Conservation (phyloP, 2,329 filamentous ascomycete species). For the Xylaria sp. region DNA sequence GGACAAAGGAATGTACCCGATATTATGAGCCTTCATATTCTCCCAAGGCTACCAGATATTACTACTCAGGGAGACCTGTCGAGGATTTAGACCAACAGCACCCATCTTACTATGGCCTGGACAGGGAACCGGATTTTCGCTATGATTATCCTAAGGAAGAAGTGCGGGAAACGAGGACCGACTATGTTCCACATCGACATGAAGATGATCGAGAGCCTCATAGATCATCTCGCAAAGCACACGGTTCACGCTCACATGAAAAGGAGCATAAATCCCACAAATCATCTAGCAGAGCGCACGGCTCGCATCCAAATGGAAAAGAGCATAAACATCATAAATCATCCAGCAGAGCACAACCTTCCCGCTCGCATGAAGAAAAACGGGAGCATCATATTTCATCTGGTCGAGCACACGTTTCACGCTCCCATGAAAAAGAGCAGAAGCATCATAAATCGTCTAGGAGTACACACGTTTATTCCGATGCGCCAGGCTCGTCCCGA, state of each 20-base stretch:
- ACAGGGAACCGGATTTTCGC: neutral
- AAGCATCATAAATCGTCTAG: neutral
- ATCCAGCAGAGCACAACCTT: neutral
- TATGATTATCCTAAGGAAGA: neutral
- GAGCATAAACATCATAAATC: neutral
- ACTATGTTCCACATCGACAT: too few species aligned
- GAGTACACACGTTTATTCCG: neutral
- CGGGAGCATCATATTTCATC: neutral
- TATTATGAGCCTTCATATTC: neutral
- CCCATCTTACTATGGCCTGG: neutral
- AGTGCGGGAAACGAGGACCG: neutral
- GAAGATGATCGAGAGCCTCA: neutral
- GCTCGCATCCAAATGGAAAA: neutral
- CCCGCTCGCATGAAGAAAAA: neutral
- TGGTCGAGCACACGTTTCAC: neutral
- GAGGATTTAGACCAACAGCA: neutral
- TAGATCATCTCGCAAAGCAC: neutral
- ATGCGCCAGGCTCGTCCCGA: neutral
- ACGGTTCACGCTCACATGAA: neutral
- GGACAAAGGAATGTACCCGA: too few species aligned
- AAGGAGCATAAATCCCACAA: neutral
- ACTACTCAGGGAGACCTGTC: neutral
- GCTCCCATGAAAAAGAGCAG: neutral
- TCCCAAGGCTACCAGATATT: neutral
- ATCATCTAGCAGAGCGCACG: neutral